These are phyloP conservation scores for Epicoccum sorghinum DNA, from an alignment of 2,329 filamentous ascomycete genomes.

Conservation along the genomic window DNA sequence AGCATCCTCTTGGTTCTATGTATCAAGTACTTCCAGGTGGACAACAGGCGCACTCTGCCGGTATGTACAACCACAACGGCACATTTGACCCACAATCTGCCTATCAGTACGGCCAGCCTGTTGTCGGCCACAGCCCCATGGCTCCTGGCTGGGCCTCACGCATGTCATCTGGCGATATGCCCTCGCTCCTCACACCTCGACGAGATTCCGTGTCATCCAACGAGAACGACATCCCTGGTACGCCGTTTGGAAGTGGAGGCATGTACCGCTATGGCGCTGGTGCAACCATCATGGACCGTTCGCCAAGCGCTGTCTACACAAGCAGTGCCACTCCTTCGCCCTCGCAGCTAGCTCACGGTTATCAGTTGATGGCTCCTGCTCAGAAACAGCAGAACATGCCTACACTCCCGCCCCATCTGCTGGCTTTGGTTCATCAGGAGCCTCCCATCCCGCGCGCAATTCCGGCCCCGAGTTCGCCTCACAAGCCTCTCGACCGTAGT, in stretches of 20 bases:
- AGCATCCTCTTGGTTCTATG: slow-evolving; percentile 42
- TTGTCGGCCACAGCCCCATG: slow-evolving; percentile 54
- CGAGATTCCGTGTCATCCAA: slow-evolving; percentile 60
- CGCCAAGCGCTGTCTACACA: slow-evolving; percentile 55
- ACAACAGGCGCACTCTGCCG: slow-evolving; percentile 44
- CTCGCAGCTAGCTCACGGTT: slow-evolving; percentile 53
- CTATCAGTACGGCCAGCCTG: slow-evolving; percentile 53
- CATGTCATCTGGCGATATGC: slow-evolving; percentile 55
- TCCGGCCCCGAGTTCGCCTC: slow-evolving; percentile 83
- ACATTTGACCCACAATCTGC: slow-evolving; percentile 52
- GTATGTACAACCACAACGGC: slow-evolving; percentile 54
- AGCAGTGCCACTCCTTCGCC: slow-evolving; percentile 58
- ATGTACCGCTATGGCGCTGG: slow-evolving; percentile 53
- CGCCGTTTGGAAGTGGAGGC: slow-evolving; percentile 52
- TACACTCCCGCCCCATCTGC: slow-evolving; percentile 53
- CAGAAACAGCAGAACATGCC: slow-evolving; percentile 46
- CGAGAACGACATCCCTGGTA: slow-evolving; percentile 59
- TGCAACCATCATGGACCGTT: slow-evolving; percentile 57
- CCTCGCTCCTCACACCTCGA: slow-evolving; percentile 58
- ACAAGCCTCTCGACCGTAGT: slow-evolving; percentile 91
- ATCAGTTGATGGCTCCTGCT: slow-evolving; percentile 50
- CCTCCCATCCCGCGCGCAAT: slow-evolving; percentile 87
- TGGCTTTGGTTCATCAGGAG: slow-evolving; percentile 65
- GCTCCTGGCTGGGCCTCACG: slow-evolving; percentile 54
- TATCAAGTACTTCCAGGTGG: slow-evolving; percentile 43